Percentiles rank a stretch among this genome's conserved stretches.
phyloP scores from a whole-genome alignment of 2,329 filamentous ascomycete species.

The Didymella exigua region DNA sequence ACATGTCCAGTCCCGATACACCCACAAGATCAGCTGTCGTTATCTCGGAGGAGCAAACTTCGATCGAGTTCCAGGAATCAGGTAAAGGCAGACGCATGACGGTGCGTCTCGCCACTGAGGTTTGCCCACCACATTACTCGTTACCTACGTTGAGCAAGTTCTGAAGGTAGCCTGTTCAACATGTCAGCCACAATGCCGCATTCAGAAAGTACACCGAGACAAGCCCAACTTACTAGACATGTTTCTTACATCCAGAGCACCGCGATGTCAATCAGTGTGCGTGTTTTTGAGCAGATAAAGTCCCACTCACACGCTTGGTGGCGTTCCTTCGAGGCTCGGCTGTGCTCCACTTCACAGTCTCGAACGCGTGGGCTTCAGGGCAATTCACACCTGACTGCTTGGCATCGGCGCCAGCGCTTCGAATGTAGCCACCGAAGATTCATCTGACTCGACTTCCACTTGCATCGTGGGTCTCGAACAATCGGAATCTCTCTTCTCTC shows the following conservation, averaged over 20 bases:
- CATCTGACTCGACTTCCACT: background rate
- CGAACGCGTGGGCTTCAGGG: background rate
- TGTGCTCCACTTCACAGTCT: background rate
- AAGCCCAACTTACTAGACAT: background rate
- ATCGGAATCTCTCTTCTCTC: background rate
- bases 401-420: background rate
- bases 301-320: background rate
- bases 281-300: constrained; percentile 10
- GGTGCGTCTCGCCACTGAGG: background rate
- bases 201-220: background rate
- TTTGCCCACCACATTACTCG: background rate
- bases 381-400: background rate
- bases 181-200: background rate
- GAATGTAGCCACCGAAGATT: background rate
- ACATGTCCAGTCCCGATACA: background rate
- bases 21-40: background rate
- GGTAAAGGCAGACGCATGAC: background rate
- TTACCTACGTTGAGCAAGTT: background rate
- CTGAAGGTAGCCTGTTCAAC: background rate
- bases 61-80: background rate
- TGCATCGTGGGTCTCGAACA: background rate
- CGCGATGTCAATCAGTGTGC: background rate
- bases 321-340: constrained; percentile 6
- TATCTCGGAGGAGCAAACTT: background rate
- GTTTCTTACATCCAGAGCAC: background rate